Percentiles rank a stretch among this genome's conserved stretches.
Evolutionary conservation across 768 basidiomycete species (phyloP).

Genomic region (Cyclocybe aegerita): DNA sequence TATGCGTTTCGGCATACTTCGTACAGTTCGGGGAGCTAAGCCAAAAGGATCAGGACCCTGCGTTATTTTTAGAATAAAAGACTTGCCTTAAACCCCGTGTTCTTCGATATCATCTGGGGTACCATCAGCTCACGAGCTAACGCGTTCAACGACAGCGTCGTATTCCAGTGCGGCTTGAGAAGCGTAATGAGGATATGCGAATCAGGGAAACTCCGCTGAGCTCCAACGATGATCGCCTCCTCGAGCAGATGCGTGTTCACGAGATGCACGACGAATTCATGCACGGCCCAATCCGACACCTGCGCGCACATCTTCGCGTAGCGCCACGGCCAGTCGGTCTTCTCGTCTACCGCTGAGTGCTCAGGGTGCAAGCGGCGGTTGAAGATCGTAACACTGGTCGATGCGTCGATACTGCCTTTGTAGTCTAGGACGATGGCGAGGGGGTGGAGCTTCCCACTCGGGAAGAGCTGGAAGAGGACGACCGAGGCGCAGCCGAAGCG

Average conservation of each 20-base stretch:
- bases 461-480: slow-evolving; percentile 23
- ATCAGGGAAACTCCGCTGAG: slow-evolving; percentile 22
- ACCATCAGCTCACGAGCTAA: slow-evolving; percentile 23
- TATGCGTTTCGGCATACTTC: slow-evolving; percentile 20
- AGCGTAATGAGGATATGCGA: slow-evolving; percentile 24
- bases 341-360: slow-evolving; percentile 8
- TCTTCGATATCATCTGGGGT: slow-evolving; percentile 21
- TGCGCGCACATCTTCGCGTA: slow-evolving; percentile 30
- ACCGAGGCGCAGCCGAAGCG: slow-evolving; percentile 27
- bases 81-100: slow-evolving; percentile 13
- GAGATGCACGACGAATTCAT: slow-evolving; percentile 27
- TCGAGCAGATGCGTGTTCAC: slow-evolving; percentile 29
- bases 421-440: slow-evolving; percentile 29
- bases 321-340: slow-evolving; percentile 30
- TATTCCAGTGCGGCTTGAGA: slow-evolving; percentile 27
- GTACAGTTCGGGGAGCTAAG: slow-evolving; percentile 10
- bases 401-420: slow-evolving; percentile 22
- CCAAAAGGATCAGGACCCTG: too few relatives aligned
- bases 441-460: slow-evolving; percentile 26
- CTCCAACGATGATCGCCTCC: slow-evolving; percentile 28
- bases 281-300: slow-evolving; percentile 26
- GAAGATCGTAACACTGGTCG: slow-evolving; percentile 24
- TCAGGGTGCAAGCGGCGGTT: slow-evolving; percentile 18
- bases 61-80: too few relatives aligned
- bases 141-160: slow-evolving; percentile 26